Conservation (phyloP, 345 rosid genomes). For the Alliaria petiolata region DNA sequence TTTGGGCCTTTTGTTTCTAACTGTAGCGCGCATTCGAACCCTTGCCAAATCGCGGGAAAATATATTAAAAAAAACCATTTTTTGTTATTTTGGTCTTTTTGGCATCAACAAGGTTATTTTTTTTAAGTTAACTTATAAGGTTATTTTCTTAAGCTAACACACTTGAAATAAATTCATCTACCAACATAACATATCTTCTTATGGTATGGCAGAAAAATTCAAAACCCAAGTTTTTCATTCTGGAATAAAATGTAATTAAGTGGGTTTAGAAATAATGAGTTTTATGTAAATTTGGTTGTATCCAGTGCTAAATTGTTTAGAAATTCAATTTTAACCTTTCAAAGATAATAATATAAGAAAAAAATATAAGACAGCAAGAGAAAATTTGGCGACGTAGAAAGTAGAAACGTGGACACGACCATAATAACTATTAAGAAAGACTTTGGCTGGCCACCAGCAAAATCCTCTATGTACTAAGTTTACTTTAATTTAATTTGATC, state of each 20-base stretch:
- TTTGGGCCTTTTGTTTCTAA: neutral
- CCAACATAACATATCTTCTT: neutral
- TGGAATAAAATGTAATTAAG: neutral
- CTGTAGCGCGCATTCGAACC: no score
- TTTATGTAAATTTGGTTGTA: neutral
- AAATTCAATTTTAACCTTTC: no score
- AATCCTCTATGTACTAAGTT: neutral
- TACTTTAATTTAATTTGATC: neutral
- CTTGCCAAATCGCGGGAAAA: no score
- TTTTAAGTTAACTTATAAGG: no score
- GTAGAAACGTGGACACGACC: constrained; percentile 25
- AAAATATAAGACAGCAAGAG: neutral
- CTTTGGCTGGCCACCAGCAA: constrained; percentile 13
- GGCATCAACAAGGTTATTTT: no score
- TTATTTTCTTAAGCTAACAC: no score
- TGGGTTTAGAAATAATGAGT: neutral
- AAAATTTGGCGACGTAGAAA: neutral
- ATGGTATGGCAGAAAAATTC: neutral
- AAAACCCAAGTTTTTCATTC: neutral
- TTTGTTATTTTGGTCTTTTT: no score
- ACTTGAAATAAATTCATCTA: neutral
- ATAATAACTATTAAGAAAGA: neutral
- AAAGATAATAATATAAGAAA: neutral
- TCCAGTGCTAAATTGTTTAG: neutral
- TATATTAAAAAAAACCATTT: no score